Base-by-base conservation (phyloP, 1,284 basidiomycete genomes). In the Retiboletus flavoniger region DNA sequence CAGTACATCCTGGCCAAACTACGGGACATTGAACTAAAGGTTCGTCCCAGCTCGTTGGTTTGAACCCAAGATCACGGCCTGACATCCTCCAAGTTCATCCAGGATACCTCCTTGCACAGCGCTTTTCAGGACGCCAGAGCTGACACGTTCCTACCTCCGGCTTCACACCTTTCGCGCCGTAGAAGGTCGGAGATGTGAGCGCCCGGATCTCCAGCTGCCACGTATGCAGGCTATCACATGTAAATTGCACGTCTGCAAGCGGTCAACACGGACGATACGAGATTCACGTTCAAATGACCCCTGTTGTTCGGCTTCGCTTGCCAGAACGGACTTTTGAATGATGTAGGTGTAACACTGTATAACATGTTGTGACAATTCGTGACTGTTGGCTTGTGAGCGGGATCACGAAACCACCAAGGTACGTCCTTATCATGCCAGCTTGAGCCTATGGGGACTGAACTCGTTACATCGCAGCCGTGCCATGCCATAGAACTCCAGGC, bases 111-210 rank as follows among this genome's bases (percentile, higher is more conserved):
- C 34, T 29, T 69, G 0, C 70, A 69, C 31, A 29, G 24, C 31
- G 71, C 70, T n/a, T 69, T 69, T 31, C 68, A 63, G 26, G 68
- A 65, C 19, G 68, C 68, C 3, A 68, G 68, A 50, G 68, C 65
- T n/a, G 50, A 57, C 32, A 69, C 69, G 0, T 58, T 14, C 35
- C 51, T 72, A 3, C 68, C 68, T 6, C 59, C 60, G 17, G 47
- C 69, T 4, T 61, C 53, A 0, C 58, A 65, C 46, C 54, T 69
- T 17, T 67, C 68, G 0, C 58, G 59, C 24, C 65, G 60, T 19
- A 54, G 36, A 34, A 24, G 11, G 19, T 55, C 51, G 9, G 26
- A 26, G 6, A 16, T 3, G 11, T 40, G n/a, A 7, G 1, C 24
- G 1, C 21, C 28, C 7, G 47, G 26, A 11, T 39, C 17, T 14